Evolutionary conservation across 345 rosid genomes (phyloP), one percentile per base, ranked within the genome.

Genomic region (Camelina laxa): DNA sequence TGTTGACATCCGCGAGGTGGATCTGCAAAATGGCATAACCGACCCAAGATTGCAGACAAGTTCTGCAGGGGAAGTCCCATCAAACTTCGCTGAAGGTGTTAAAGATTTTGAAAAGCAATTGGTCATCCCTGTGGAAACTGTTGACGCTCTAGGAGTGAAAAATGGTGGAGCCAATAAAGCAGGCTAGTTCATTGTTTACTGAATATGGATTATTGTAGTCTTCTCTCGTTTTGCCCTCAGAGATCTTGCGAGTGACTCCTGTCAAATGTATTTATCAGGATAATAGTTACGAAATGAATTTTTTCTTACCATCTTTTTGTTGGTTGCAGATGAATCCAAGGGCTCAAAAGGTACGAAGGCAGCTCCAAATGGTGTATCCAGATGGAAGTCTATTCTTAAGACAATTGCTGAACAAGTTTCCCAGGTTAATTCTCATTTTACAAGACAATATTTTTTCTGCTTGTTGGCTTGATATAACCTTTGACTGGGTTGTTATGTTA

Each of bases 11-110:
- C 81, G 74, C 16, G 90, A 93, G 64, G 72, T 76, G 50, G 86
- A 87, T 77, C 81, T 85, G 60, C 89, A 87, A 74, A 84, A 88
- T 51, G 90, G 85, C 21, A 74, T 85, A 65, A 80, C 61, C 35
- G 88, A 85, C 36, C 30, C 81, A 50, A 75, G 73, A 57, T 49
- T 80, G 76, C 89, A 81, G 57, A 69, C 87, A 70, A 82, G 78
- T 59, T 78, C 70, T 73, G 69, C 64, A 8, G 90, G 79, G 61
- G 88, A 80, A 78, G 74, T 82, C 65, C 57, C 86, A 14, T 71
- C 89, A 51, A 88, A 87, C 63, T 87, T 85, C 5, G 86, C 87
- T 74, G 94, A 87, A 76, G 88, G 79, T 77, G 79, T 87, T 75
- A 90, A 88, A 87, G 59, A 76, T 74, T 65, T 79, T 60, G 89